Conservation (phyloP, 2,329 filamentous ascomycete species). For the Aspergillus brasiliensis region DNA sequence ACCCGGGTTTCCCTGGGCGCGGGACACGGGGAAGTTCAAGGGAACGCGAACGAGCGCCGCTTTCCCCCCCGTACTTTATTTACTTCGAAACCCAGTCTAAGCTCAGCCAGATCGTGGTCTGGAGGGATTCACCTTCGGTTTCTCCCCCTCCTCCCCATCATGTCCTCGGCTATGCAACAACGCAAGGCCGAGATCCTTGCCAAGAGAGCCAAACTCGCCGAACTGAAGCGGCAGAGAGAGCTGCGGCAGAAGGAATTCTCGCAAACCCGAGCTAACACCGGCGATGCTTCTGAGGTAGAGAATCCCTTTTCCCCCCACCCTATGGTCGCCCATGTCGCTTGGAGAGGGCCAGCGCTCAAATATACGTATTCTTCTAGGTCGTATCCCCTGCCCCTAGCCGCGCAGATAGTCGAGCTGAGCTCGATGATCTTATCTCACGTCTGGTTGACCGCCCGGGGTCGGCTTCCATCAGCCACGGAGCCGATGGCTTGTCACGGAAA, state of each 20-base stretch:
- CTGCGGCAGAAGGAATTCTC: slow-evolving; percentile 75
- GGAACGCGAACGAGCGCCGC: neutral
- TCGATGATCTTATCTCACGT: slow-evolving; percentile 82
- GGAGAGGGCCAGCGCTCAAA: slow-evolving; percentile 15
- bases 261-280: slow-evolving; percentile 68
- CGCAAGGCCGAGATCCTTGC: slow-evolving; percentile 94
- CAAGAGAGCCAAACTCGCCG: slow-evolving; percentile 95
- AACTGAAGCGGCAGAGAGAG: slow-evolving; percentile 91
- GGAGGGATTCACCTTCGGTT: slow-evolving; percentile 12
- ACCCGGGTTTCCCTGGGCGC: slow-evolving; percentile 18
- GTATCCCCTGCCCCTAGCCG: slow-evolving; percentile 70
- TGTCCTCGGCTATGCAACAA: slow-evolving; percentile 57
- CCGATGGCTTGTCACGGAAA: slow-evolving; percentile 48
- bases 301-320: neutral
- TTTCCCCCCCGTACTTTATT: neutral
- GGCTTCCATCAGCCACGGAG: slow-evolving; percentile 60
- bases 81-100: neutral
- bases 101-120: neutral
- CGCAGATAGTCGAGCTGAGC: slow-evolving; percentile 65
- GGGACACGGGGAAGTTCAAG: slow-evolving; percentile 12
- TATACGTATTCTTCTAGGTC: slow-evolving; percentile 50
- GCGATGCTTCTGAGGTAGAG: slow-evolving; percentile 70
- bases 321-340: neutral
- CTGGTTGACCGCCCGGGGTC: slow-evolving; percentile 76
- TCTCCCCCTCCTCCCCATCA: slow-evolving; percentile 21